Evolutionary conservation across 2,329 filamentous ascomycete genomes (phyloP), one percentile per base, ranked within the genome.

Genomic region (Ceratocystis diversiconidia): DNA sequence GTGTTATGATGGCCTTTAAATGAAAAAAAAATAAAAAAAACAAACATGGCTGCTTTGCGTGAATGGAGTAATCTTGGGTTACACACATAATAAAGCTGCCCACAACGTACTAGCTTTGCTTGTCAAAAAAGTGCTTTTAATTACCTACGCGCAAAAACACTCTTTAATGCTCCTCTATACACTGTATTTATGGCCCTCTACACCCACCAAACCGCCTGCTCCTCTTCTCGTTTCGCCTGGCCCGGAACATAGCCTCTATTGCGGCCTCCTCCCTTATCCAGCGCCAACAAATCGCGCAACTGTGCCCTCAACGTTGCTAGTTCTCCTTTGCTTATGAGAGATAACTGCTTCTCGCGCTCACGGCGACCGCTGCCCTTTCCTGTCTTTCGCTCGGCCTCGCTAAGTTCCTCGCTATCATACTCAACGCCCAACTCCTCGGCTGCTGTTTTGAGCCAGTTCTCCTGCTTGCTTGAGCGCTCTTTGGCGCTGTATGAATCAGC

Each of bases 381-480:
- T 61, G 82, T 82, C 48, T 80, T 75, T 69, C 85, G 86, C 66
- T 91, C 86, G 52, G 90, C 88, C 43, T 94, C 90, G 69, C 88
- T 88, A 68, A 96, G 87, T 59, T 95, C 90, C 44, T 95, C 91
- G 68, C 85, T 88, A 72, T 97, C 91, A 73, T 95, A 96, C 63
- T 96, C 92, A 0, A 97, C 89, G 0, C 94, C 94, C 0, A 99
- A 80, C 69, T 97, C 92, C 66, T 96, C 91, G 0, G 94, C 94
- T 0, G 91, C 92, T 61, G 83, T 84, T 55, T 85, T 84, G 70
- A 97, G 79, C 85, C 92, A 94, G 65, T 90, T 85, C 70, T 96
- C 89, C 70, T 95, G 89, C 71, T 88, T 87, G 65, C 84, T 84
- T 8, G 87, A 85, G 76, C 92, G 95, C 73, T 95, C 90, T 76